Evolutionary conservation across 148 eudicot species (phyloP).

Genomic region (Rhododendron griersonianum): DNA sequence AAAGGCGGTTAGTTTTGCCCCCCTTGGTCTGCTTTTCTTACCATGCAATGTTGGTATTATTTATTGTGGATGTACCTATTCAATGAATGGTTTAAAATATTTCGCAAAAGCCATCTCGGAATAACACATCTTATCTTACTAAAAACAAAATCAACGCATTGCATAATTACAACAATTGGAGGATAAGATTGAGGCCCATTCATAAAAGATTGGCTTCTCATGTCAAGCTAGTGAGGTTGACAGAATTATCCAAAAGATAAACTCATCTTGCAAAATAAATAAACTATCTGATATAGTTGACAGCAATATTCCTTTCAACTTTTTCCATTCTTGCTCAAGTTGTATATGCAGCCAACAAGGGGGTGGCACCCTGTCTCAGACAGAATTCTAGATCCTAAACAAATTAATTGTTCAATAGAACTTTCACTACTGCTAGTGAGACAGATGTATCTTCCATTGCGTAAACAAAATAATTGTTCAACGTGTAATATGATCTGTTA

Average conservation of each 20-base stretch:
- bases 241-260: not conserved
- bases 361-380: not conserved
- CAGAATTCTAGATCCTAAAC: not conserved
- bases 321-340: not conserved
- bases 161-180: not conserved
- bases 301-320: not conserved
- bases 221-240: not conserved
- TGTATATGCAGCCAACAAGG: not conserved
- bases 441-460: not conserved
- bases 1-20: slow-evolving; percentile 86
- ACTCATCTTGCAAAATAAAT: not conserved
- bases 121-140: not conserved
- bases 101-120: slow-evolving; percentile 6
- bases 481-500: not conserved
- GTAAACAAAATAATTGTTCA: not conserved
- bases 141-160: not conserved
- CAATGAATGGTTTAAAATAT: not conserved
- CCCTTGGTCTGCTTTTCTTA: slow-evolving; percentile 31
- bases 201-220: not conserved
- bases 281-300: not conserved
- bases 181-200: not conserved
- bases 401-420: not conserved
- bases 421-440: not conserved
- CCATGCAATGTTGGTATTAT: slow-evolving; percentile 9
- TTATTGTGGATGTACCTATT: slow-evolving; percentile 12